Conservation (phyloP, 805 yeast species). For the Candida berthetii region DNA sequence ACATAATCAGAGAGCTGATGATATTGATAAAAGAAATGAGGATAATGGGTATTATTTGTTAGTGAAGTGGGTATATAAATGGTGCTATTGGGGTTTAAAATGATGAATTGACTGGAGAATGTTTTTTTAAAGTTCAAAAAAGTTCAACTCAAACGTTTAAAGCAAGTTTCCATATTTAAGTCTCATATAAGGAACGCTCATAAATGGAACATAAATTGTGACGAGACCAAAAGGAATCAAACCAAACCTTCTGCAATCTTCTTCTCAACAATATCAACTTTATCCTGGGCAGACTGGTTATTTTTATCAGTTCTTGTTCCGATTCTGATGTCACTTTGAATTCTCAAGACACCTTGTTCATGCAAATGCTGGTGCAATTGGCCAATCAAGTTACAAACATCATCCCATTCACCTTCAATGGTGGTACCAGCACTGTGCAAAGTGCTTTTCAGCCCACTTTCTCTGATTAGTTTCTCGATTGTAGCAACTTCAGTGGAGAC, state of each 20-base stretch:
- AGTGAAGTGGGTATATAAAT: too few species aligned
- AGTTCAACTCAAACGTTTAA: too few species aligned
- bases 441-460: constrained; percentile 57
- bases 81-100: too few species aligned
- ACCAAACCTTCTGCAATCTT: constrained; percentile 26
- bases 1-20: too few species aligned
- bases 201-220: too few species aligned
- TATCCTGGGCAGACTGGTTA: constrained; percentile 63
- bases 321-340: constrained; percentile 81
- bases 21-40: too few species aligned
- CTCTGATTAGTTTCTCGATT: constrained; percentile 58
- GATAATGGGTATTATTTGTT: too few species aligned
- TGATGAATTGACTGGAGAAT: too few species aligned
- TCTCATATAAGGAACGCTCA: too few species aligned
- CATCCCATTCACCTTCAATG: constrained; percentile 88
- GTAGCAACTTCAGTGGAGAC: constrained; percentile 76
- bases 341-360: constrained; percentile 63
- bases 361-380: constrained; percentile 70
- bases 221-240: too few species aligned
- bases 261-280: constrained; percentile 55
- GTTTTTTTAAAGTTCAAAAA: too few species aligned
- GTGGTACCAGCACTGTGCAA: constrained; percentile 93
- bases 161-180: too few species aligned
- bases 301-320: constrained; percentile 78
- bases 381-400: constrained; percentile 76